phyloP scores from a whole-genome alignment of 371 early-diverging fungal species.

The Circinella umbellata region DNA sequence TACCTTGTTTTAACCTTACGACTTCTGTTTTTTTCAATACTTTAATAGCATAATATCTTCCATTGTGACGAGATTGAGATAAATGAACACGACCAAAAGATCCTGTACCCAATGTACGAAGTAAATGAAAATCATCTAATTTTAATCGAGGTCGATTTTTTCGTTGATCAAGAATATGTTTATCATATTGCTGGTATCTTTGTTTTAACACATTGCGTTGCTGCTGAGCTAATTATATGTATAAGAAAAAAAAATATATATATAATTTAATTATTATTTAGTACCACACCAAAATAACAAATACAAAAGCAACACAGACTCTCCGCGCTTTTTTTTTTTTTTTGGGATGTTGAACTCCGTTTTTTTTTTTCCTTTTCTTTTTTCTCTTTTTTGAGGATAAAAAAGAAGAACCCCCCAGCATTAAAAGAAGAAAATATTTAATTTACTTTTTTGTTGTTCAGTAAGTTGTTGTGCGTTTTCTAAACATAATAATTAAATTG shows the following conservation, averaged over 20 bases:
- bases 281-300: too few relatives aligned
- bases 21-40: slow-evolving; percentile 95
- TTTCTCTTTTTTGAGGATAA: too few relatives aligned
- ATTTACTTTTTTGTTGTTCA: neutral
- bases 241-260: too few relatives aligned
- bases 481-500: neutral
- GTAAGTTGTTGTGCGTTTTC: slow-evolving; percentile 5
- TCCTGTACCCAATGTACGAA: slow-evolving; percentile 94
- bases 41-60: slow-evolving; percentile 96
- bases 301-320: too few relatives aligned
- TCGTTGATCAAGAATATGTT: slow-evolving; percentile 39
- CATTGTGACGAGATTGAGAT: slow-evolving; percentile 73
- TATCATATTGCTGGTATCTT: slow-evolving; percentile 36
- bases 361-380: neutral
- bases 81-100: slow-evolving; percentile 99
- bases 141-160: slow-evolving; percentile 58
- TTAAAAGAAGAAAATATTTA: too few relatives aligned
- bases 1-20: slow-evolving; percentile 91
- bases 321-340: neutral
- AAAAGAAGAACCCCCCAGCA: too few relatives aligned
- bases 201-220: slow-evolving; percentile 19
- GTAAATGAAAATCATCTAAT: slow-evolving; percentile 71
- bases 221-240: slow-evolving; percentile 7
- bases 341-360: neutral
- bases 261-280: too few relatives aligned